These are phyloP conservation scores for Bondarzewia mesenterica DNA, from an alignment of 1,284 basidiomycete genomes.

Conservation along the genomic window DNA sequence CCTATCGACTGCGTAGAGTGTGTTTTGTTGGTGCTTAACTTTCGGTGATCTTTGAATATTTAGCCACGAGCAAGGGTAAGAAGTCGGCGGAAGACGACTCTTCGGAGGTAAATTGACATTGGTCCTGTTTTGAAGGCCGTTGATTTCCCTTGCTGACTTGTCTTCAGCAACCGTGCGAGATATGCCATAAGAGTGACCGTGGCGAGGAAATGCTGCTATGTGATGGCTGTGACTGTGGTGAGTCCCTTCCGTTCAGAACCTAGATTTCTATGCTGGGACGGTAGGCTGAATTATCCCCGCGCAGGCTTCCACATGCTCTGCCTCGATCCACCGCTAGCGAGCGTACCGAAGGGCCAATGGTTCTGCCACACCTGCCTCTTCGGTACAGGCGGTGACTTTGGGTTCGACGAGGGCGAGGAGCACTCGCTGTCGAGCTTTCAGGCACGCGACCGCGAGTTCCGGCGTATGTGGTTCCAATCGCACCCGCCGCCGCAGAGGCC, in stretches of 20 bases:
- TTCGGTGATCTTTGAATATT: background rate
- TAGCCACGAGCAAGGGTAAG: background rate
- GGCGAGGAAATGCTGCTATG: slow-evolving; percentile 91
- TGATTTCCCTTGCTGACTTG: too few relatives aligned
- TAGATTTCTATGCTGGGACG: slow-evolving; percentile 8
- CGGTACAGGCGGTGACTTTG: slow-evolving; percentile 94
- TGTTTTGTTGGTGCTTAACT: background rate
- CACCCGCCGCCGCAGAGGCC: slow-evolving; percentile 43
- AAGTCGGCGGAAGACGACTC: slow-evolving; percentile 8
- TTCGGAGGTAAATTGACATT: too few relatives aligned
- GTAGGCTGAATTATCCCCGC: too few relatives aligned
- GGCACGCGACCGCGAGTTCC: slow-evolving; percentile 84
- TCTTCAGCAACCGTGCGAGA: slow-evolving; percentile 75
- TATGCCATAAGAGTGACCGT: slow-evolving; percentile 83
- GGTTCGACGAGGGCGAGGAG: slow-evolving; percentile 97
- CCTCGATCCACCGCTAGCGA: slow-evolving; percentile 81
- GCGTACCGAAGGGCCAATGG: slow-evolving; percentile 92
- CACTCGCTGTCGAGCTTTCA: slow-evolving; percentile 92
- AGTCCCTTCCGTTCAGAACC: slow-evolving; percentile 4
- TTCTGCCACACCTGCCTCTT: slow-evolving; percentile 92
- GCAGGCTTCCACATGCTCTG: slow-evolving; percentile 97
- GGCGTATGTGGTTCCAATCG: slow-evolving; percentile 78
- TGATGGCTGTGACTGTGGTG: slow-evolving; percentile 94
- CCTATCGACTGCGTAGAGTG: background rate
- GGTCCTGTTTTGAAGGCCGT: too few relatives aligned